Base-by-base conservation (phyloP, 2,329 filamentous ascomycete species). In the Westerdykella aurantiaca region DNA sequence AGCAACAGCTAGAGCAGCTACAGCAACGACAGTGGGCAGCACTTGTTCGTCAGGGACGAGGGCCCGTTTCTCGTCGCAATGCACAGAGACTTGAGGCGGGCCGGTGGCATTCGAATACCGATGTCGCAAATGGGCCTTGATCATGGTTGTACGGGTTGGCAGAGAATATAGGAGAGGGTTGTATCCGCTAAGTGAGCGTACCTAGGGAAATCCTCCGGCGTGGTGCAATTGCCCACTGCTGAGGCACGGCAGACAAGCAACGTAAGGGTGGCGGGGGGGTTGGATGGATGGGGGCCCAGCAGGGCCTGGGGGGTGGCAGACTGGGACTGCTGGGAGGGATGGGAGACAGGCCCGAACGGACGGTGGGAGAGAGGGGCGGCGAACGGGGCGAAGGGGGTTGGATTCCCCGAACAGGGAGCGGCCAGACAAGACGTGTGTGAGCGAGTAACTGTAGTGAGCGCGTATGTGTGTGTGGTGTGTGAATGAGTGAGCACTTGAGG, bases 81-180 rank as follows among this genome's bases (percentile, higher is more conserved):
- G 55, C 54, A 61, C 52, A 51, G 52, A 58, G 47, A 55, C 44
- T 59, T 56, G 54, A 61, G 50, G 58, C 57, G 54, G 56, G 60
- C 56, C 58, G 57, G 56, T 55, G 53, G 55, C 55, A 63, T 57
- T 52, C 53, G 58, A 53, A 55, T 54, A 61, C 47, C 60, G 58
- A 68, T 64, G 58, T 68, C 62, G 64, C 63, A 63, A 60, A 61
- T 50, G 53, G 53, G 55, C 52, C 53, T 58, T 54, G 53, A 58
- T 59, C 64, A 67, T 68, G 58, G 64, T 68, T 54, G 60, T 64
- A 67, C 62, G 58, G 58, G 53, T 58, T 52, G 57, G 52, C 33
- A 13, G 55, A 58, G 54, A 52, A 56, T 50, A 60, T 57, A 48
- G 53, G 56, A 61, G 56, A 63, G 55, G 61, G 66, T 68, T 64